Base-by-base conservation (phyloP, 2,329 filamentous ascomycete species). In the Stylonectria norvegica region DNA sequence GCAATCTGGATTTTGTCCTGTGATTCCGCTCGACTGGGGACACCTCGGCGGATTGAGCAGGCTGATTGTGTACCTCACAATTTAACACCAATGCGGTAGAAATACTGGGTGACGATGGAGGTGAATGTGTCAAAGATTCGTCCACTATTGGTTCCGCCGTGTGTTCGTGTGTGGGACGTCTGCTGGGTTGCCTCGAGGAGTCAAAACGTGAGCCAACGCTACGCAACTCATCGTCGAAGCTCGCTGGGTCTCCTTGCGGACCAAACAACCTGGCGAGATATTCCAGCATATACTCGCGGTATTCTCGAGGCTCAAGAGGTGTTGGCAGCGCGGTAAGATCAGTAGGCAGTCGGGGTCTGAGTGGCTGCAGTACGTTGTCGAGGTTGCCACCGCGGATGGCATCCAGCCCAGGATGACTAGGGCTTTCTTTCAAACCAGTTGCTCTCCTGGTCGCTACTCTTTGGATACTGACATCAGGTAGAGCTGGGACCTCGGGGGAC, bases 191-290 rank as follows among this genome's bases (percentile, higher is more conserved):
- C 14, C 8, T 15, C 7, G 30, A 14, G 30, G 17, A 18, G 5
- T 33, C 30, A 7, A 33, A 17, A 33, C 14, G 14, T 9, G 5
- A 9, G 17, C 30, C 30, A 30, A 30, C 7, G 7, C 14, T 15
- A 7, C 10, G 14, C 10, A 30, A 7, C 8, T 30, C 28, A 9
- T 10, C 9, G 28, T 15, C 14, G 7, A 16, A 9, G 7, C 7
- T 14, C 6, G 28, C 7, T 14, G 14, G 15, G 8, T 30, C 6
- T n/a, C 30, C 25, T 11, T 37, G 12, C 12, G 28, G 25, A 4
- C 39, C 39, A 30, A 43, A 43, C n/a, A 12, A 25, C 12, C 20
- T 14, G 16, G 40, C 36, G 5, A 43, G 14, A 19, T 43, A 34
- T 19, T 39, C 35, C 9, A 39, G 19, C 40, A 43, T 43, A 20